These are phyloP conservation scores for Coniochaeta sp. DNA, from an alignment of 2,329 filamentous ascomycete species.

Conservation along the genomic window DNA sequence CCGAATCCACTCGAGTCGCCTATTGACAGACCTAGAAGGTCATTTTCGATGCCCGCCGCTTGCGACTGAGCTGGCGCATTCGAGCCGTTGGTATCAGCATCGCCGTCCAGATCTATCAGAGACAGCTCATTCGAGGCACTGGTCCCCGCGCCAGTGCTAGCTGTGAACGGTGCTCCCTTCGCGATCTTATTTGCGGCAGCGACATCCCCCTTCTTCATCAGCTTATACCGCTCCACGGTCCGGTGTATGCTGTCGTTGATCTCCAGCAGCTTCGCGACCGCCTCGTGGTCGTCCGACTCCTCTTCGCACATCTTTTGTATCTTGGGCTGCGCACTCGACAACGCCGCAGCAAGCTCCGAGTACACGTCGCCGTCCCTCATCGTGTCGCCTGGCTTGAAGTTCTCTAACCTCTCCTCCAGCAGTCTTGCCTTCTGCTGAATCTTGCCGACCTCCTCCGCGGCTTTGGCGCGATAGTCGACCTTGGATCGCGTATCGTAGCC, in stretches of 20 bases:
- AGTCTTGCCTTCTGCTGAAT: constrained; percentile 93
- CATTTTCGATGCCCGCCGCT: constrained; percentile 71
- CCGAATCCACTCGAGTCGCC: constrained; percentile 59
- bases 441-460: constrained; percentile 87
- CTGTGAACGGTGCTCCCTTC: constrained; percentile 60
- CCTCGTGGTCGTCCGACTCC: constrained; percentile 93
- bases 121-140: constrained; percentile 69
- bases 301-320: constrained; percentile 99
- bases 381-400: constrained; percentile 72
- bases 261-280: constrained; percentile 88
- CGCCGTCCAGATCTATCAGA: constrained; percentile 81
- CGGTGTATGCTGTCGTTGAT: constrained; percentile 99
- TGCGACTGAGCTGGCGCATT: constrained; percentile 32
- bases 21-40: constrained; percentile 82
- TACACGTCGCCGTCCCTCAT: constrained; percentile 63
- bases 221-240: constrained; percentile 89
- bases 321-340: constrained; percentile 93
- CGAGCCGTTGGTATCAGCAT: constrained; percentile 45
- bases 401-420: constrained; percentile 85
- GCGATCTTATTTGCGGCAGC: constrained; percentile 78
- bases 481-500: constrained; percentile 93
- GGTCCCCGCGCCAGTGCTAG: constrained; percentile 53
- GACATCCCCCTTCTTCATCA: constrained; percentile 91
- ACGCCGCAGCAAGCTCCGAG: constrained; percentile 78
- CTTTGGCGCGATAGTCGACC: constrained; percentile 96